Base-by-base conservation (phyloP, 345 rosid genomes). In the Hibiscus syriacus region DNA sequence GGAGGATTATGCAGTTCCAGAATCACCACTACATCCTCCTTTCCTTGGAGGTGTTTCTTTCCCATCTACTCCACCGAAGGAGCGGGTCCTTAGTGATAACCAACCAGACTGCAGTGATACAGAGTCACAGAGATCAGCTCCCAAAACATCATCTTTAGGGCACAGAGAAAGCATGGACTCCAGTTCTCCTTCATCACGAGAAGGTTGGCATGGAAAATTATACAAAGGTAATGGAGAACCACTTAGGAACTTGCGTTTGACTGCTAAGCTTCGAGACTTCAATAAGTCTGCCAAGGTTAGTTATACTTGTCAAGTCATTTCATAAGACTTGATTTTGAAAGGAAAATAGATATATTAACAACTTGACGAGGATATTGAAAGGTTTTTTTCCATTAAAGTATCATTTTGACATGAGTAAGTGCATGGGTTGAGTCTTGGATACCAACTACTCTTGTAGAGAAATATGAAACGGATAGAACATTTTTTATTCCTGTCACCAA, bases 251-350 rank as follows among this genome's bases (percentile, higher is more conserved):
- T 75, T 86, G 71, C 92, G 93, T 64, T 72, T 95, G 76, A 89
- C 98, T 27, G 77, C 93, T 67, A 95, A 95, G 78, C 90, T 95
- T 34, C 92, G 98, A 6, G 99, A 92, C 82, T 90, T 95, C 68
- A 93, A 92, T 68, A 95, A 95, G 77, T 85, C 75, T 82, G 98
- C 99, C 39, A 92, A 92, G 99, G 98, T 93, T 76, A 12, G 83
- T 72, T 13, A 10, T 73, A 29, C 36, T 61, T 71, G 43, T 52
- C 32, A 61, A 60, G 27, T 70, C 64, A 41, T 66, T 53, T 55
- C 20, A 22, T 48, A 27, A 34, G 53, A 69, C 50, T 5, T 36
- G 27, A 45, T 20, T 11, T 32, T 1, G 2, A 1, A 20, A 11
- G 48, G 65, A 36, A 30, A 36, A 36, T 60, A 12, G 46, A 38